Evolutionary conservation across 306 rosid genomes (phyloP), one percentile per base, ranked within the genome.

Genomic region (Carpinus viminea): DNA sequence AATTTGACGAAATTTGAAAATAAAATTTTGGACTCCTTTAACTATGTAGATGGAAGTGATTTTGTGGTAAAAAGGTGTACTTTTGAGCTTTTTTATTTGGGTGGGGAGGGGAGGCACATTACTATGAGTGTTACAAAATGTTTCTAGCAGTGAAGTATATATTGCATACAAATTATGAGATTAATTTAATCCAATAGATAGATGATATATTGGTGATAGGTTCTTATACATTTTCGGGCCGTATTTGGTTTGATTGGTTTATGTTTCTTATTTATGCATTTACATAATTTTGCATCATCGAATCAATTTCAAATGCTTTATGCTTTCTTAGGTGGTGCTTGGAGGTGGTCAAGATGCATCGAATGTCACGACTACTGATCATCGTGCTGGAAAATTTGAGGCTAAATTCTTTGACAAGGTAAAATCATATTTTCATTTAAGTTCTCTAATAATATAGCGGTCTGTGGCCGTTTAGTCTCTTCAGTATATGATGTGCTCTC

Each of bases 261-360:
- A 24, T 24, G 10, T 59, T 59, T 59, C 36, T 21, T 59, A 21
- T 59, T 70, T 70, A n/a, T 17, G 7, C n/a, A 18, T 46, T 8
- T 70, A 10, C 46, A 3, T 24, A 5, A 71, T 77, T 9, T 64
- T 64, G 3, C 26, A 16, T 12, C n/a, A 70, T 74, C 48, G 71
- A 36, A 46, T 78, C 24, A 68, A 65, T 65, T 62, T 15, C 66
- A 4, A 4, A 8, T 75, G 31, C 8, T 8, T 50, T 65, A 13
- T 74, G 41, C 61, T 31, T 80, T 70, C 69, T 12, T 52, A 95
- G 98, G 98, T 95, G 76, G 98, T 96, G 36, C 79, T 96, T 78
- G 99, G 98, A 80, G 99, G 99, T 89, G 99, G 99, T 83, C 99
- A 96, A 84, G 98, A 93, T 78, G 99, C 98, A 65, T 84, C 96